Evolutionary conservation across 2,329 filamentous ascomycete species (phyloP).

Genomic region (Apiospora pterosperma): DNA sequence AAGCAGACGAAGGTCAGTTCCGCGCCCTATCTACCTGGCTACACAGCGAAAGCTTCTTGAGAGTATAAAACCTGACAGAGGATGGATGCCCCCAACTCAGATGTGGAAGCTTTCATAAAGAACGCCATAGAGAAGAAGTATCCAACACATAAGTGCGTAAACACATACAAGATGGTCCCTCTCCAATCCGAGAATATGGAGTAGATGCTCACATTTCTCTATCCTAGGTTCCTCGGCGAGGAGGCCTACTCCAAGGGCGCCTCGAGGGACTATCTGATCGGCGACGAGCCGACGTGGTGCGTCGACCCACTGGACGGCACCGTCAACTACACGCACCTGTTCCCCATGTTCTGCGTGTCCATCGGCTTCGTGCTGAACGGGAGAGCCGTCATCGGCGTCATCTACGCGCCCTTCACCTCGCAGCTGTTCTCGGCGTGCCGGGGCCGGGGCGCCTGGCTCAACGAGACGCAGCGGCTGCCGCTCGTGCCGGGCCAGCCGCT

Average conservation of each 20-base stretch:
- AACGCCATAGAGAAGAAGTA: conserved; percentile 55
- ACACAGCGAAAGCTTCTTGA: background rate
- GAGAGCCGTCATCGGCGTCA: conserved; percentile 64
- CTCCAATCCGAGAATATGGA: too few species aligned
- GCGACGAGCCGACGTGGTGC: conserved; percentile 65
- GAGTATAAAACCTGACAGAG: background rate
- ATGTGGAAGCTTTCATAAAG: conserved; percentile 70
- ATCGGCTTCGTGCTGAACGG: conserved; percentile 64
- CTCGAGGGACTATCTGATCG: conserved; percentile 66
- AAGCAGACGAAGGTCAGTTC: conserved; percentile 65
- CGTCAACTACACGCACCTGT: conserved; percentile 77
- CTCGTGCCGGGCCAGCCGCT: conserved; percentile 57
- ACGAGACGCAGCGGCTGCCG: conserved; percentile 61
- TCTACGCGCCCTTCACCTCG: conserved; percentile 67
- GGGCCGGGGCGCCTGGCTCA: conserved; percentile 67
- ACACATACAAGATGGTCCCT: background rate
- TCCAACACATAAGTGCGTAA: conserved; percentile 60
- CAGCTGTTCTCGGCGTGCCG: conserved; percentile 67
- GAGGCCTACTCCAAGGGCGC: conserved; percentile 69
- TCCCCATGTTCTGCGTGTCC: conserved; percentile 78
- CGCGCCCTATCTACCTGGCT: background rate
- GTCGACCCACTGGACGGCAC: conserved; percentile 77
- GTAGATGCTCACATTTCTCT: background rate
- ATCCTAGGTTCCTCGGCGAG: conserved; percentile 67
- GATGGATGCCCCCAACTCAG: conserved; percentile 39